phyloP scores from a whole-genome alignment of 176 grass and related monocot species.

The Panicum miliaceum region DNA sequence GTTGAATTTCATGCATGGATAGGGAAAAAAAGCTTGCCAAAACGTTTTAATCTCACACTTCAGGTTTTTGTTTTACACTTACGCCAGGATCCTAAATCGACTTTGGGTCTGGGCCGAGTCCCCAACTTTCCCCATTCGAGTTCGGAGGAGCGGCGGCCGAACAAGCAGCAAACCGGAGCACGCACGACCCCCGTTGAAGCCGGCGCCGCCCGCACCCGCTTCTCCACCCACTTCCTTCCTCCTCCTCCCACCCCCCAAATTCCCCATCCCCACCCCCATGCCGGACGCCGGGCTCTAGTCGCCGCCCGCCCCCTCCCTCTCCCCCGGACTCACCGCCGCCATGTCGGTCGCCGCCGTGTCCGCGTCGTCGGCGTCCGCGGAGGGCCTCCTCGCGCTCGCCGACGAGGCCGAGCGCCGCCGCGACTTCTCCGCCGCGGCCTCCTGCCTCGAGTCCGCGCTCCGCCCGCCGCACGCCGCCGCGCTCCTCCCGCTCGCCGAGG shows the following conservation, averaged over 20 bases:
- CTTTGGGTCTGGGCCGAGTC: too few species aligned
- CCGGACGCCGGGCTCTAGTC: slow-evolving; percentile 5
- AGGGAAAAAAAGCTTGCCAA: too few species aligned
- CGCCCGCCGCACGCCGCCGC: slow-evolving; percentile 44
- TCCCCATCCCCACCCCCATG: slow-evolving; percentile 24
- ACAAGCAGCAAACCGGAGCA: neutral
- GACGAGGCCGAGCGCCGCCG: slow-evolving; percentile 80
- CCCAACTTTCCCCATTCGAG: neutral
- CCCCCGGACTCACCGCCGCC: slow-evolving; percentile 21
- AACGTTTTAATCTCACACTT: too few species aligned
- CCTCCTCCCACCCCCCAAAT: neutral
- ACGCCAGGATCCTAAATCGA: neutral
- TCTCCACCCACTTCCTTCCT: neutral
- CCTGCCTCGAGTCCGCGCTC: slow-evolving; percentile 73
- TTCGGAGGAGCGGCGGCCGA: neutral
- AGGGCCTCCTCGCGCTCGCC: slow-evolving; percentile 82
- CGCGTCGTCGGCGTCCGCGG: slow-evolving; percentile 48
- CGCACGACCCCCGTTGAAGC: slow-evolving; percentile 20
- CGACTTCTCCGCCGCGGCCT: slow-evolving; percentile 56
- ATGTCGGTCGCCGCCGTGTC: slow-evolving; percentile 37
- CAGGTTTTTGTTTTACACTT: too few species aligned
- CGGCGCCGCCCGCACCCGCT: neutral
- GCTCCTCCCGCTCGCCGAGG: slow-evolving; percentile 83
- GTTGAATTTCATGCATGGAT: too few species aligned
- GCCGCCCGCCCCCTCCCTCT: neutral